Evolutionary conservation across 805 yeast species (phyloP), one percentile per base, ranked within the genome.

Genomic region (Metschnikowia aberdeeniae): DNA sequence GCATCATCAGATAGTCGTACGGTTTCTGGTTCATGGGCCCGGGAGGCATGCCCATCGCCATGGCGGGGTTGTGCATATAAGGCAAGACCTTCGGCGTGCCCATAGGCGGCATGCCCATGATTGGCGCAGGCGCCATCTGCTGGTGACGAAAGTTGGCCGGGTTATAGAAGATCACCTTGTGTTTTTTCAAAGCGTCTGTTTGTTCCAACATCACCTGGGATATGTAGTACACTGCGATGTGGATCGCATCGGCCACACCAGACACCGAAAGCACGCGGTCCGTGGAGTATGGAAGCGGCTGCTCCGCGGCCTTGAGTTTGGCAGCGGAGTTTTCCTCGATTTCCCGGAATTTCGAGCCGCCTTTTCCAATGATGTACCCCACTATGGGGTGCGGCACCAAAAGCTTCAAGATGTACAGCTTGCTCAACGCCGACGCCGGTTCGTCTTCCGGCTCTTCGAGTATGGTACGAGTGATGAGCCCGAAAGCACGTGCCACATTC

Each of bases 231-330:
- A 82, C 72, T 8, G 96, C 96, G 54, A 87, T 86, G 59, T 86
- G 95, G 34, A 89, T 78, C 1, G 96, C 89, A 66, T 88, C 95
- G 1, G 89, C 89, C 11, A 86, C 92, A 6, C 96, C 96, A 5
- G 76, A 70, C 6, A 88, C 76, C 20, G 81, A 73, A 39, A 89
- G 67, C 17, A 85, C 71, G 47, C 95, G 73, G 61, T 89, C 96
- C 12, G 89, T 86, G 0, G 92, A 84, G 49, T 76, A 77, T 1
- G 93, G 86, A 52, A 89, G 66, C 12, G 82, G 77, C 37, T 79
- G 78, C 34, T 84, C 88, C 20, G 84, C 86, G 2, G 95, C 93
- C 53, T 75, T 77, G 45, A 89, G 71, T 46, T 78, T 74, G 2
- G 95, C 90, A 3, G 92, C 89, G 12, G 93, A 85, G 50, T 76